phyloP scores from a whole-genome alignment of 1,139 yeast genomes.

The Blastobotrys niveus region DNA sequence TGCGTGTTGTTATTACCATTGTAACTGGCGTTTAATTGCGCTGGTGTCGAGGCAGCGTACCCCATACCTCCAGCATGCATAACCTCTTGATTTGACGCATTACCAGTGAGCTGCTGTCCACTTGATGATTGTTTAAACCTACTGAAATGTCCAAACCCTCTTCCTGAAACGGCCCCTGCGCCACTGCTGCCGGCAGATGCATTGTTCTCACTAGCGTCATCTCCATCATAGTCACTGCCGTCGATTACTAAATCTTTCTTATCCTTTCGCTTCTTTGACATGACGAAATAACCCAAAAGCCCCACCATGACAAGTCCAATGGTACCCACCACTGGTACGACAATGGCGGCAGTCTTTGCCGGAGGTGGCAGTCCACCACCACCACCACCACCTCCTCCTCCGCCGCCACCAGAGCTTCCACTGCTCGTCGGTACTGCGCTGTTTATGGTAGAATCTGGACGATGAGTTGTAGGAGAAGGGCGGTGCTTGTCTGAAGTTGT shows the following conservation, averaged over 20 bases:
- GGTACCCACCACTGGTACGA: slow-evolving; percentile 44
- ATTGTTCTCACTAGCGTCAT: background rate
- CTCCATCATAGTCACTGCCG: background rate
- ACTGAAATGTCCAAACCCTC: too few relatives aligned
- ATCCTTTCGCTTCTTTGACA: background rate
- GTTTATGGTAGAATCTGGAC: background rate
- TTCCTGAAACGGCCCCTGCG: background rate
- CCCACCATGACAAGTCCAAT: slow-evolving; percentile 20
- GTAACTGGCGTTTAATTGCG: too few relatives aligned
- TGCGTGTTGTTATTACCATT: too few relatives aligned
- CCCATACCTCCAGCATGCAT: too few relatives aligned
- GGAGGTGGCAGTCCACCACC: background rate
- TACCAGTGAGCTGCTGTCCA: background rate
- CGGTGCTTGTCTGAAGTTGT: too few relatives aligned
- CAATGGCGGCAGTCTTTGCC: slow-evolving; percentile 32
- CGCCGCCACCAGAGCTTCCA: background rate
- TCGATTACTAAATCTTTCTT: background rate
- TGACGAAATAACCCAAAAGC: background rate
- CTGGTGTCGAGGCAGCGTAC: too few relatives aligned
- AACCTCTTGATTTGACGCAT: too few relatives aligned
- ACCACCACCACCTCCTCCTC: background rate
- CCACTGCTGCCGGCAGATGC: background rate
- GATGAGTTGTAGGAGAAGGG: too few relatives aligned
- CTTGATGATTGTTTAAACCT: background rate
- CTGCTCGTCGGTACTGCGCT: background rate